Percentiles rank a stretch among this genome's conserved stretches.
Conservation (phyloP, 345 rosid species). For the Physaria fendleri region DNA sequence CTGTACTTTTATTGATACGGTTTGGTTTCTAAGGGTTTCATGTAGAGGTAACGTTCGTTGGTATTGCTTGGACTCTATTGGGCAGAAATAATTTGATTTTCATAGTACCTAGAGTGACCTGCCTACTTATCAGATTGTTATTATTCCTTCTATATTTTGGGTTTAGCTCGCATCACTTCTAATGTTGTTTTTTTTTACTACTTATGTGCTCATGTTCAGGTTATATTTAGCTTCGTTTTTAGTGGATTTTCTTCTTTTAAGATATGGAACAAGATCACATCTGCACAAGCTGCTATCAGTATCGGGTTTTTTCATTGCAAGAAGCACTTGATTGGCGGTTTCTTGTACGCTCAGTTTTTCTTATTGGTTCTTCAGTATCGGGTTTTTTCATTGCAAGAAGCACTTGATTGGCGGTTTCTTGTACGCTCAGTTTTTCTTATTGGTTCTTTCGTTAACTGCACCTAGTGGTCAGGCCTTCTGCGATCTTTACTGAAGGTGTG, state of each 20-base stretch:
- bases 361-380: conserved; percentile 58
- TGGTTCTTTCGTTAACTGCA: conserved; percentile 87
- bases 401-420: conserved; percentile 84
- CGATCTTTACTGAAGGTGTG: conserved; percentile 44
- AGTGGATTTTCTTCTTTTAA: conserved; percentile 34
- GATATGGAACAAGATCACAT: conserved; percentile 67
- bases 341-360: conserved; percentile 56
- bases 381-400: conserved; percentile 69
- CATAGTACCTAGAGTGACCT: background rate
- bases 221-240: conserved; percentile 43
- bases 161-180: background rate
- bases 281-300: conserved; percentile 57
- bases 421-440: conserved; percentile 57
- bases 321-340: conserved; percentile 93
- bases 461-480: conserved; percentile 47
- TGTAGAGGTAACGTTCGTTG: background rate
- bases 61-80: background rate
- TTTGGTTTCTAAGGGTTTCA: background rate
- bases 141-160: background rate
- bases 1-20: background rate
- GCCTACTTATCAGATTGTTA: background rate
- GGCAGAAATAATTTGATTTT: background rate
- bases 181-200: background rate
- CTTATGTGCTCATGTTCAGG: conserved; percentile 36
- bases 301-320: conserved; percentile 58